Percentiles rank a stretch among this genome's conserved stretches.
Conservation (phyloP, 257 asterid species). For the Ehretia macrophylla region DNA sequence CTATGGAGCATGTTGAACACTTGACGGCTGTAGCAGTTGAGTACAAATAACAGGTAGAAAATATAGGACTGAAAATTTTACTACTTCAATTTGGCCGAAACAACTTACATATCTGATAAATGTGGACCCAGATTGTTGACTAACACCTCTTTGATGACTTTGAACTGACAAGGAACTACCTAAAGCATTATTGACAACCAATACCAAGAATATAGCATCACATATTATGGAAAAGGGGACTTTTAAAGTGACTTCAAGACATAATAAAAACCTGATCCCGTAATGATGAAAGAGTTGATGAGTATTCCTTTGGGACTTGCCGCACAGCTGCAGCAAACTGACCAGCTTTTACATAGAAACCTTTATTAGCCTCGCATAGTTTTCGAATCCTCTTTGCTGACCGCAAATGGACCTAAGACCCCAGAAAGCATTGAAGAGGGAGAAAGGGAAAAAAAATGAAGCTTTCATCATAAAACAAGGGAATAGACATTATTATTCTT, state of each 20-base stretch:
- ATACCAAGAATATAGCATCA: slow-evolving; percentile 7
- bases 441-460: not conserved
- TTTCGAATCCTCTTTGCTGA: slow-evolving; percentile 66
- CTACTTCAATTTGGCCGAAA: no score
- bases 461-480: not conserved
- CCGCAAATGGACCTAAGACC: slow-evolving; percentile 66
- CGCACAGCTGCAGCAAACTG: slow-evolving; percentile 85
- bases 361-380: slow-evolving; percentile 76
- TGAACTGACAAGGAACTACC: slow-evolving; percentile 78
- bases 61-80: no score
- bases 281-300: slow-evolving; percentile 70
- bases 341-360: slow-evolving; percentile 93
- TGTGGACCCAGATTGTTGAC: slow-evolving; percentile 60
- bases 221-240: not conserved
- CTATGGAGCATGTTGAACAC: no score
- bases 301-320: slow-evolving; percentile 86
- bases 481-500: no score
- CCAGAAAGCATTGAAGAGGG: slow-evolving; percentile 9
- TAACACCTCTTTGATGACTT: slow-evolving; percentile 62
- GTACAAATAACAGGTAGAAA: no score
- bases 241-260: not conserved
- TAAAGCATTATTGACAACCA: slow-evolving; percentile 31
- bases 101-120: slow-evolving; percentile 68
- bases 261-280: slow-evolving; percentile 70
- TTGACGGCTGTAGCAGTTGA: no score